A percentile compares a stretch with the other conserved stretches of the same genome.
phyloP scores from a whole-genome alignment of 2,329 filamentous ascomycete genomes.

The Myriosclerotinia curreyana region DNA sequence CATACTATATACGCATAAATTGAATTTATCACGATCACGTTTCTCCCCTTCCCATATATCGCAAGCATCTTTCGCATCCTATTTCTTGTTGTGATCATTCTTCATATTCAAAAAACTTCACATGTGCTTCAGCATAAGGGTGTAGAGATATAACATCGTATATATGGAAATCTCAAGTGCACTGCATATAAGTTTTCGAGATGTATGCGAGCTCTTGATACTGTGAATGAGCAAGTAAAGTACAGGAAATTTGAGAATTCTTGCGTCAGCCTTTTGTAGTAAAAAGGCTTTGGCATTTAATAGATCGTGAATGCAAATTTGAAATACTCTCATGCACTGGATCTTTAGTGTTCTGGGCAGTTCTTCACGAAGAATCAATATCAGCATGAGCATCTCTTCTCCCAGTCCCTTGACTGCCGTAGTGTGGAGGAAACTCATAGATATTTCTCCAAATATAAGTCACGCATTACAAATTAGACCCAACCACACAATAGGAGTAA shows the following conservation, averaged over 20 bases:
- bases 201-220: neutral
- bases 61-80: neutral
- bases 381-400: neutral
- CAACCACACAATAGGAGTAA: neutral
- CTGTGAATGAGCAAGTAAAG: too few species aligned
- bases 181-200: neutral
- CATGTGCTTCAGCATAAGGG: neutral
- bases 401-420: neutral
- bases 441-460: neutral
- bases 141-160: neutral
- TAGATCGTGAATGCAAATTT: neutral
- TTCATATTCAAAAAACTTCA: neutral
- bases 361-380: neutral
- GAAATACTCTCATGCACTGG: neutral
- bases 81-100: neutral
- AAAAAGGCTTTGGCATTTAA: neutral
- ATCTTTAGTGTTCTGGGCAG: neutral
- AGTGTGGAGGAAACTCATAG: neutral
- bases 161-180: neutral
- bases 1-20: neutral
- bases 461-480: neutral
- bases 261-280: neutral
- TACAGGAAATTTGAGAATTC: neutral
- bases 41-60: neutral
- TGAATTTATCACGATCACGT: neutral